Percentiles rank a stretch among this genome's conserved stretches.
Conservation (phyloP, 2,329 filamentous ascomycete species). For the Aulographum hederae region DNA sequence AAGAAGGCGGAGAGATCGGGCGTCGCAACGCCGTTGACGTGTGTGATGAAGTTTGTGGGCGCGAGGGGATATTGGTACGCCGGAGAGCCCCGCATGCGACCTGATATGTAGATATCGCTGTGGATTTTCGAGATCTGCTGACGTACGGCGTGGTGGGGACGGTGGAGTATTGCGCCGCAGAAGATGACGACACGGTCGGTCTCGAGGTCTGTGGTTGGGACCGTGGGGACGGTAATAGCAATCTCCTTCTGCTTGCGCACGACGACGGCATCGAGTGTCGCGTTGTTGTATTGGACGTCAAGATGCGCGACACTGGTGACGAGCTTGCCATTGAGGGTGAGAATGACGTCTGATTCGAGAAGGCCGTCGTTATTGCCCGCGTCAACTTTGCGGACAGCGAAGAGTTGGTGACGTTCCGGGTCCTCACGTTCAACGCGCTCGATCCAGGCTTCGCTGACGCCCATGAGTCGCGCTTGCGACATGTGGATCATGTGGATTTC, state of each 20-base stretch:
- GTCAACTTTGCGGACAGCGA: slow-evolving; percentile 90
- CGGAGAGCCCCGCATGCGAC: slow-evolving; percentile 64
- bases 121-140: slow-evolving; percentile 96
- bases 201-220: slow-evolving; percentile 77
- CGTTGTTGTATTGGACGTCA: slow-evolving; percentile 89
- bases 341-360: slow-evolving; percentile 77
- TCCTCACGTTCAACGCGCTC: slow-evolving; percentile 76
- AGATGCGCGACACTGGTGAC: slow-evolving; percentile 87
- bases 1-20: slow-evolving; percentile 70
- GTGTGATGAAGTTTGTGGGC: slow-evolving; percentile 93
- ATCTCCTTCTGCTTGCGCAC: slow-evolving; percentile 73
- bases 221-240: slow-evolving; percentile 60
- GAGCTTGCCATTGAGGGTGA: slow-evolving; percentile 78
- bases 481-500: slow-evolving; percentile 93
- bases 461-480: slow-evolving; percentile 94
- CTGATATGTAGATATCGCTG: slow-evolving; percentile 89
- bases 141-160: slow-evolving; percentile 85
- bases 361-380: slow-evolving; percentile 47
- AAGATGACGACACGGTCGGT: slow-evolving; percentile 85
- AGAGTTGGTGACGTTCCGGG: slow-evolving; percentile 83
- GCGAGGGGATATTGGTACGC: slow-evolving; percentile 82
- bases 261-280: slow-evolving; percentile 65
- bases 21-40: slow-evolving; percentile 78
- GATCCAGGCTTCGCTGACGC: slow-evolving; percentile 91
- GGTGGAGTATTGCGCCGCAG: slow-evolving; percentile 84